These are phyloP conservation scores for Melampsora medusae DNA, from an alignment of 1,284 basidiomycete genomes.

Conservation along the genomic window DNA sequence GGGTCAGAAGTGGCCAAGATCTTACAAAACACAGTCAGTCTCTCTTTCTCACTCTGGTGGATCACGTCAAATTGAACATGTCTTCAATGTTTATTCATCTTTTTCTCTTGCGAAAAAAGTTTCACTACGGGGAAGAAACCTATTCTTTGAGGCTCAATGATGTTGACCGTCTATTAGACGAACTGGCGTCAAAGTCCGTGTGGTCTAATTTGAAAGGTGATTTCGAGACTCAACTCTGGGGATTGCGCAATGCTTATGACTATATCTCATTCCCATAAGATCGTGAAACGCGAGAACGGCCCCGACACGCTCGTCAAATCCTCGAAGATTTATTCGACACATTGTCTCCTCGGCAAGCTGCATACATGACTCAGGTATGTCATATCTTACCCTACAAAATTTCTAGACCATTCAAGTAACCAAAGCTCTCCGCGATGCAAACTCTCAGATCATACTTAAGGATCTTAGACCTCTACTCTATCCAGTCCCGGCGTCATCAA, in stretches of 20 bases:
- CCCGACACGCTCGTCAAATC: background rate
- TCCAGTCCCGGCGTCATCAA: constrained; percentile 60
- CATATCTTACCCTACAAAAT: background rate
- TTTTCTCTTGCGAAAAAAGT: constrained; percentile 54
- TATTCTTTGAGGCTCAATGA: constrained; percentile 54
- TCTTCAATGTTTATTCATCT: constrained; percentile 4
- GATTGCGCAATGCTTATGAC: constrained; percentile 46
- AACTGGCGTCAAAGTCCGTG: constrained; percentile 66
- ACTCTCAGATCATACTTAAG: constrained; percentile 75
- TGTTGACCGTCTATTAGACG: constrained; percentile 67
- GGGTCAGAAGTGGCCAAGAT: constrained; percentile 65
- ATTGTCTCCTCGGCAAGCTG: constrained; percentile 17
- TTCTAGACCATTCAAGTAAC: constrained; percentile 1
- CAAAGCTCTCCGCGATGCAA: constrained; percentile 54
- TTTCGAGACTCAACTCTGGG: constrained; percentile 48
- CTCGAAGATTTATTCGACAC: constrained; percentile 14
- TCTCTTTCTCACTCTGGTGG: background rate
- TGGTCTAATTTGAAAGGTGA: constrained; percentile 63
- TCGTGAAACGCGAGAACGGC: background rate
- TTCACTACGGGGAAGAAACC: background rate
- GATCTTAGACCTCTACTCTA: constrained; percentile 75
- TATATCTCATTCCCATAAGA: background rate
- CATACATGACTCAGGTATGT: constrained; percentile 35
- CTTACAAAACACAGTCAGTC: constrained; percentile 54
- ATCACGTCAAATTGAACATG: constrained; percentile 45